Evolutionary conservation across 1,284 basidiomycete genomes (phyloP), one percentile per base, ranked within the genome.

Genomic region (Rhodotorula sp.): DNA sequence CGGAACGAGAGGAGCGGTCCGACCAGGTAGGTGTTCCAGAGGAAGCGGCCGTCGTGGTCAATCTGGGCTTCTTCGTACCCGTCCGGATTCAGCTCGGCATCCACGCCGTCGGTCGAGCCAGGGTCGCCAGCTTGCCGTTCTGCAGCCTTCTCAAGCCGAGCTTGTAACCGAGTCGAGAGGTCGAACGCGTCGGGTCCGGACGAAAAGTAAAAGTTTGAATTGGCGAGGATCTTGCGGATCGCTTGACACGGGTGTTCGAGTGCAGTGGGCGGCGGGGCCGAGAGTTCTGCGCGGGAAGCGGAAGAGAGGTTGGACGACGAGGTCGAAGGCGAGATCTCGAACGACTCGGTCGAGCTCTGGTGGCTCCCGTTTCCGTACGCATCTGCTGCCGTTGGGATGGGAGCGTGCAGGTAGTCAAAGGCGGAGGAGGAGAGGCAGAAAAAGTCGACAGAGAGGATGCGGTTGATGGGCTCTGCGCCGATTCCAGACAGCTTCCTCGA

Each of bases 121-220:
- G 34, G 34, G 94, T 18, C 91, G 47, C 34, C 47, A 57, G 2
- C 19, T 31, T 68, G 86, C 84, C 76, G 87, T n/a, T 83, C 57
- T 14, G 85, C 82, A 43, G 47, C 19, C 56, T 67, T 67, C 43
- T 52, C 66, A 62, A 92, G 79, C 12, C 92, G 86, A 45, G 87
- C 85, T 31, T 88, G 84, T 48, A 97, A 83, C 34, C 93, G 84
- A 0, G 90, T 89, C 7, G 92, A 93, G 38, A 99, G 84, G 81
- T 99, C 95, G 89, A 94, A 97, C 26, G 66, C 64, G 21, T 7
- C 89, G 1, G 62, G 43, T 28, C 70, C 86, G 72, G 88, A 87
- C 28, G 95, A 90, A 79, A 92, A 97, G 82, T 97, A 99, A 83
- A 99, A 99, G 1, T 90, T 89, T 5, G 94, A 94, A 31, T 89